Conservation (phyloP, 2,329 filamentous ascomycete genomes). For the Ophioceras dolichostomum region DNA sequence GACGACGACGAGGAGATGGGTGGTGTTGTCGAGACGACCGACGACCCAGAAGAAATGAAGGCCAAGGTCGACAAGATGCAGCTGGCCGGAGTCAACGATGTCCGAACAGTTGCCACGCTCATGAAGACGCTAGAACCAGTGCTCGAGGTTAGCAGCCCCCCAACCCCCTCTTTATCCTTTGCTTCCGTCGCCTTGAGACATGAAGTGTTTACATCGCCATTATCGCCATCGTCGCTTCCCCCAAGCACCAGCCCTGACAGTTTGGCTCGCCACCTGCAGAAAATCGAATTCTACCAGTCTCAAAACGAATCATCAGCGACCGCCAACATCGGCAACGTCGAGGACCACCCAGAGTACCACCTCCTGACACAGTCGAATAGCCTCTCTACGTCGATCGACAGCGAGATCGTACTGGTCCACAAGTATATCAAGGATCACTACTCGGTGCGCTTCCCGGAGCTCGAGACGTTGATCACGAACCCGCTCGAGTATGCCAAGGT, state of each 20-base stretch:
- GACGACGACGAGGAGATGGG: conserved; percentile 49
- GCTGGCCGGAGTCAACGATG: conserved; percentile 59
- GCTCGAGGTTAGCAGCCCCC: conserved; percentile 54
- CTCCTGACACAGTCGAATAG: conserved; percentile 81
- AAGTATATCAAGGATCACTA: conserved; percentile 97
- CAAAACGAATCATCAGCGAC: conserved; percentile 50
- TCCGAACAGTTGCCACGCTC: conserved; percentile 65
- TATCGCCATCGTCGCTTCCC: conserved; percentile 26
- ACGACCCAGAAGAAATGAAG: conserved; percentile 59
- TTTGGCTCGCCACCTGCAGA: conserved; percentile 44
- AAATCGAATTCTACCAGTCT: conserved; percentile 67
- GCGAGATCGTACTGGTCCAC: conserved; percentile 84
- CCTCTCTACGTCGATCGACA: conserved; percentile 83
- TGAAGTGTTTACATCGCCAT: conserved; percentile 56
- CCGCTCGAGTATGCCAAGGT: conserved; percentile 93
- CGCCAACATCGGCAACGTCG: conserved; percentile 65
- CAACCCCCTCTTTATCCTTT: conserved; percentile 10
- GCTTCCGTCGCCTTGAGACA: conserved; percentile 16
- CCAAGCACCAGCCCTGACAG: conserved; percentile 54
- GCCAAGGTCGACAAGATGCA: conserved; percentile 76
- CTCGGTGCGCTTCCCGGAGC: conserved; percentile 82
- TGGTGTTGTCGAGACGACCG: conserved; percentile 29
- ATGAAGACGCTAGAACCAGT: conserved; percentile 75
- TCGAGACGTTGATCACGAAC: conserved; percentile 81
- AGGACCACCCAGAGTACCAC: conserved; percentile 86